Evolutionary conservation across 73 alveolate species (phyloP), one percentile per base, ranked within the genome.

Genomic region (Tetrahymena elliotti): DNA sequence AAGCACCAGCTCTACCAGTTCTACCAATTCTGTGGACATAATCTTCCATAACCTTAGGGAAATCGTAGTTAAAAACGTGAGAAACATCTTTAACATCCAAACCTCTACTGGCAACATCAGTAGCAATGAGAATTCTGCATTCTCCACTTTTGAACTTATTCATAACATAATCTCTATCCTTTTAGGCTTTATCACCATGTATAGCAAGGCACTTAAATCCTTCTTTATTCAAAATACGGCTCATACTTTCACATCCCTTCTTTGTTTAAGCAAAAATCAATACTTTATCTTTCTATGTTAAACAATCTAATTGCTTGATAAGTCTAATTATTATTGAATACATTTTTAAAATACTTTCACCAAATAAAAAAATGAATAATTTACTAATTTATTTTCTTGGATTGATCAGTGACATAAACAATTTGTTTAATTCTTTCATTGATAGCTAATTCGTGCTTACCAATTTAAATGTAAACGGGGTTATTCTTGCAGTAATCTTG

Each of bases 71-170:
- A 93, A 98, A 97, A 27, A 98, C 99, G 53, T 93, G 96, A 83
- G 93, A 96, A 41, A 98, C 97, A 84, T 98, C 98, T 36, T 98
- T 97, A 24, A 98, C 98, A 96, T 98, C 99, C 18, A 98, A 94
- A 15, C 99, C 99, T 88, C 99, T 97, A 31, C 98, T 96, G 20
- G 99, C 99, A 0, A 98, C 99, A 95, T 98, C 99, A 1, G 99
- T 98, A 31, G 99, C 99, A 35, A 98, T 95, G 83, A 98, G 94
- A 24, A 98, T 97, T 95, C 97, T 95, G 54, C 98, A 94, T 95
- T 94, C 97, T 9, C 98, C 98, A 24, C 95, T 84, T 94, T 96
- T 96, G 95, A 97, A 98, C 54, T 97, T 98, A 83, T 96, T 97
- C 95, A 98, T 95, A 83, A 98, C 96, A 47, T 96, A 92, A n/a